Evolutionary conservation across 2,329 filamentous ascomycete species (phyloP), one percentile per base, ranked within the genome.

Genomic region (Claviceps digitariae): DNA sequence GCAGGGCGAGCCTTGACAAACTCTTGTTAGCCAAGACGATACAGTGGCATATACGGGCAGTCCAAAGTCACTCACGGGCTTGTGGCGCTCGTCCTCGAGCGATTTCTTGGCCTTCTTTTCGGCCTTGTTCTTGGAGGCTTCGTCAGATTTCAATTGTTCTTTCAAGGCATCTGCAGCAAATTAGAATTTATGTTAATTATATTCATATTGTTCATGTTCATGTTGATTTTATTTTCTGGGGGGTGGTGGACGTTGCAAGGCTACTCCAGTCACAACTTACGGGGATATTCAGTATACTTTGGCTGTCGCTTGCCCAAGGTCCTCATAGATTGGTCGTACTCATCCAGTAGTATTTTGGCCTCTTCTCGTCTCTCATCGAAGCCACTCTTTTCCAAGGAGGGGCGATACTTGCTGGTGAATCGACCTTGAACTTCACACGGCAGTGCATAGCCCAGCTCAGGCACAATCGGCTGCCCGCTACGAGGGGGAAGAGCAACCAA

Each of bases 251-350:
- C 50, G 12, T 27, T 31, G n/a, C 46, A 25, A 43, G 4, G 17
- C 44, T 17, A n/a, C n/a, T 21, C 6, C 23, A 15, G 13, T 29
- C 12, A 47, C 9, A 12, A 63, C 65, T 54, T 60, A 67, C 65
- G 69, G 23, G 72, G 72, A 58, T 74, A 74, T 52, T 74, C 72
- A 4, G 72, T 72, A 53, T 74, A 74, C 54, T 74, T 74, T 2
- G 72, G 72, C 21, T 71, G 67, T 23, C 70, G 65, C 57, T 70
- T 71, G 17, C 71, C 72, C 46, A 74, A 57, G 2, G 58, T 60
- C 50, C 63, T 67, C 71, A 74, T 74, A 9, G 67, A 64, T 43
- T 60, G 64, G 43, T 73, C 69, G 56, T 70, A 74, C 34, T 72
- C 66, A 43, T 71, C 68, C 23, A 74, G 58, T 2, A 72, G 54